These are phyloP conservation scores for Anastatica hierochuntica DNA, from an alignment of 345 rosid species.

Conservation along the genomic window DNA sequence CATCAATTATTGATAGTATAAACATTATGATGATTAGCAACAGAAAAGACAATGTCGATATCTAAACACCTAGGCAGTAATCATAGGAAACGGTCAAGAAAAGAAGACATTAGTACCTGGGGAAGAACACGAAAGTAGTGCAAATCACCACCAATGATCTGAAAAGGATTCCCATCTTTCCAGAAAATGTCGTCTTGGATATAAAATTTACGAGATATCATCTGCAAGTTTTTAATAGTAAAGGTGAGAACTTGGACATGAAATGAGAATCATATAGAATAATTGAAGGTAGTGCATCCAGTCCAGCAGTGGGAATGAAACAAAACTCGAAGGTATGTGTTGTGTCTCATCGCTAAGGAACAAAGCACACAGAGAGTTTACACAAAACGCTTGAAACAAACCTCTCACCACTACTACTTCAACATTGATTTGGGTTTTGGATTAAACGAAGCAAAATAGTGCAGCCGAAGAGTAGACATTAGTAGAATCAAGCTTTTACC, in stretches of 20 bases:
- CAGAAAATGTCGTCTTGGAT: constrained; percentile 70
- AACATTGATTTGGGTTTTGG: too few species aligned
- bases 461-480: too few species aligned
- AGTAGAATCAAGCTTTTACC: constrained; percentile 20
- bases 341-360: neutral
- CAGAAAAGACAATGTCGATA: neutral
- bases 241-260: neutral
- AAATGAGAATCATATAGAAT: neutral
- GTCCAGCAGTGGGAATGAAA: neutral
- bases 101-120: too few species aligned
- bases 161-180: constrained; percentile 65
- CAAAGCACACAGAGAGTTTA: neutral
- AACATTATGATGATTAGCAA: neutral
- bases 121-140: constrained; percentile 88
- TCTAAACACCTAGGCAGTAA: too few species aligned
- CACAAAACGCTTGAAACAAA: neutral
- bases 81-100: neutral
- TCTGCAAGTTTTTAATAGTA: constrained; percentile 4
- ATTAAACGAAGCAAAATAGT: neutral
- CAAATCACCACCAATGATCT: constrained; percentile 86
- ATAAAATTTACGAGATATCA: constrained; percentile 35
- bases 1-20: neutral
- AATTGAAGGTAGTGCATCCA: neutral
- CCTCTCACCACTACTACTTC: too few species aligned
- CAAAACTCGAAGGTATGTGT: neutral